phyloP scores from a whole-genome alignment of 805 yeast genomes.

The Saccharomycopsis sp. region DNA sequence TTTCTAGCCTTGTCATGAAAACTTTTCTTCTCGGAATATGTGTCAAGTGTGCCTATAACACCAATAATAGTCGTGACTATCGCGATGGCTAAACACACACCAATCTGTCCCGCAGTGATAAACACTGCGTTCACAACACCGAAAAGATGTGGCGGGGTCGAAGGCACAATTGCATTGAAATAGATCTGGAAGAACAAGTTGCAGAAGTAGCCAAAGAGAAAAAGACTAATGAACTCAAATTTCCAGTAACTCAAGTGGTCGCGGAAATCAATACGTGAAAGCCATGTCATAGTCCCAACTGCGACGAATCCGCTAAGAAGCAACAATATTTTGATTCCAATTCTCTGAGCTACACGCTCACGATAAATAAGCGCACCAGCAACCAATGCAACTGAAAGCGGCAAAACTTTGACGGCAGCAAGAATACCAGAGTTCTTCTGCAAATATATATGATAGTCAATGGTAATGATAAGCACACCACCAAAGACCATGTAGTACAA shows the following conservation, averaged over 20 bases:
- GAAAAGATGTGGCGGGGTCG: not conserved
- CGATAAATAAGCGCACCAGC: conserved; percentile 23
- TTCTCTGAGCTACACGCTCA: not conserved
- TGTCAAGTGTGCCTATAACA: not conserved
- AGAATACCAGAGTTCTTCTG: conserved; percentile 29
- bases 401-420: conserved; percentile 33
- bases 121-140: conserved; percentile 1
- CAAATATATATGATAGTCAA: conserved; percentile 27
- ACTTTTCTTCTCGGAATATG: not conserved
- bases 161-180: not conserved
- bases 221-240: not conserved
- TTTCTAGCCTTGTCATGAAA: not conserved
- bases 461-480: conserved; percentile 22
- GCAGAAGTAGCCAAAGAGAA: conserved; percentile 1
- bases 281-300: not conserved
- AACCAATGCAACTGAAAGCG: conserved; percentile 29
- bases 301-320: not conserved
- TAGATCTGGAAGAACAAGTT: conserved; percentile 1
- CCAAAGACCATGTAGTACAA: conserved; percentile 24
- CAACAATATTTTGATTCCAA: not conserved
- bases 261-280: conserved; percentile 2
- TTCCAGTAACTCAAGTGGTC: not conserved
- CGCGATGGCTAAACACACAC: not conserved
- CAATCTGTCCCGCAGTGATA: not conserved
- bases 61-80: not conserved